A percentile compares a stretch with the other conserved stretches of the same genome.
phyloP scores from a whole-genome alignment of 108 stramenopile genomes.

The Schizochytrium sp. region DNA sequence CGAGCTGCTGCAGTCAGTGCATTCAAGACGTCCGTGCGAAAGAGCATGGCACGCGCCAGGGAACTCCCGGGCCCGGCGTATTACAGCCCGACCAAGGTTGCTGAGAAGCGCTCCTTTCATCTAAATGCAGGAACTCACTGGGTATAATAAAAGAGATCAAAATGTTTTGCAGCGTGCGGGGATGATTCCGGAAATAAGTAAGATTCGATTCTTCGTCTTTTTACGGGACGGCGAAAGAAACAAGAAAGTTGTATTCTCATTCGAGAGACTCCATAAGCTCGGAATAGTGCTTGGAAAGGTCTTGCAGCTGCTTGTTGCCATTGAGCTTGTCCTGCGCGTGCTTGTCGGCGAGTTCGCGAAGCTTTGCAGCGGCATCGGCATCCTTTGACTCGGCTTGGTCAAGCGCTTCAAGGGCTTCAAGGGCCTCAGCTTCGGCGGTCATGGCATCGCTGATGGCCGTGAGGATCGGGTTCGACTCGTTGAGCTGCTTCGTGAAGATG shows the following conservation, averaged over 20 bases:
- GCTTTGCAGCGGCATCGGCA: background rate
- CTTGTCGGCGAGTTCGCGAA: background rate
- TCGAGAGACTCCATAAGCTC: background rate
- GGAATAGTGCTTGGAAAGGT: background rate
- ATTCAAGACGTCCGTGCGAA: background rate
- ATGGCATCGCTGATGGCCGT: slow-evolving; percentile 74
- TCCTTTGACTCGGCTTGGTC: background rate
- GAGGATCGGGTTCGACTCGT: slow-evolving; percentile 75
- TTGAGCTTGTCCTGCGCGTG: background rate
- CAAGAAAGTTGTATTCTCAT: background rate
- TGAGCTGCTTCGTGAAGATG: slow-evolving; percentile 65
- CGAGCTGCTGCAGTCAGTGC: background rate
- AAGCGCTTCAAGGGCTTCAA: background rate
- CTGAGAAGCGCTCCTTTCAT: background rate
- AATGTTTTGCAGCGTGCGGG: too few relatives aligned
- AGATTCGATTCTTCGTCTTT: too few relatives aligned
- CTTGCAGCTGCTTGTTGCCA: background rate
- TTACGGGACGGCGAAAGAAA: too few relatives aligned
- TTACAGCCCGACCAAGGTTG: background rate
- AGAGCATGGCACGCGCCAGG: background rate
- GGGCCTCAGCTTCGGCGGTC: slow-evolving; percentile 48
- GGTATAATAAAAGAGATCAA: background rate
- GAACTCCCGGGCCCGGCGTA: background rate
- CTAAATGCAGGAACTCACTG: background rate
- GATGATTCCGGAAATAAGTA: too few relatives aligned